phyloP scores from a whole-genome alignment of 1,284 basidiomycete genomes.

The Ceratobasidium sp. region DNA sequence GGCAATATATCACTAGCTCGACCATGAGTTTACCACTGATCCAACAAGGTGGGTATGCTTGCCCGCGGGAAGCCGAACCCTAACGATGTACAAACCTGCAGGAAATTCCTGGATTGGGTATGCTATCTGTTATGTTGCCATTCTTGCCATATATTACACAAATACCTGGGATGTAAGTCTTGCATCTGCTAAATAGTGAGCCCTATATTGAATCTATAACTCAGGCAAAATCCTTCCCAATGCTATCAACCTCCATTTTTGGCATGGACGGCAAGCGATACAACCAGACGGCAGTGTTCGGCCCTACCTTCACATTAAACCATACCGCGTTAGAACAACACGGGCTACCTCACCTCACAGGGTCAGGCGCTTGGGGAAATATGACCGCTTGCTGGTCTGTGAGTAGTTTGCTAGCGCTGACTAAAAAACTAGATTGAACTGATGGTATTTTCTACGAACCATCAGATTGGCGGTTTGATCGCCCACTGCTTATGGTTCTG shows the following conservation, averaged over 20 bases:
- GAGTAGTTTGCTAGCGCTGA: slow-evolving; percentile 42
- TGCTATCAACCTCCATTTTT: slow-evolving; percentile 70
- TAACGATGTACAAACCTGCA: slow-evolving; percentile 41
- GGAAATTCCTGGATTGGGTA: slow-evolving; percentile 66
- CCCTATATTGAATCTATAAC: too few relatives aligned
- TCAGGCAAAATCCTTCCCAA: slow-evolving; percentile 65
- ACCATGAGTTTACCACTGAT: slow-evolving; percentile 59
- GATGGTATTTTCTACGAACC: slow-evolving; percentile 40
- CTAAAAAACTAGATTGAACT: background rate
- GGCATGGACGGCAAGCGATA: slow-evolving; percentile 63
- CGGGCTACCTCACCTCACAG: slow-evolving; percentile 61
- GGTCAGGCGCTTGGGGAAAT: slow-evolving; percentile 66
- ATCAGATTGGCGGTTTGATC: slow-evolving; percentile 67
- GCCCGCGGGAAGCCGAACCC: slow-evolving; percentile 2
- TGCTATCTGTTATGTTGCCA: slow-evolving; percentile 60
- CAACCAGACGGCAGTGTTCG: slow-evolving; percentile 64
- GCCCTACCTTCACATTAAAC: slow-evolving; percentile 59
- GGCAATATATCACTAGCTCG: slow-evolving; percentile 66
- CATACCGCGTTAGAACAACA: slow-evolving; percentile 61
- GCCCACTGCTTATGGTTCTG: slow-evolving; percentile 68
- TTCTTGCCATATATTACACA: slow-evolving; percentile 66
- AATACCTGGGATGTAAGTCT: slow-evolving; percentile 63
- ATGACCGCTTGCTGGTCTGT: slow-evolving; percentile 61
- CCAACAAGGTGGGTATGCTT: slow-evolving; percentile 57
- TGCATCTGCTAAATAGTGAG: too few relatives aligned